phyloP scores from a whole-genome alignment of 208 protist genomes.

The Trypanosoma vivax region DNA sequence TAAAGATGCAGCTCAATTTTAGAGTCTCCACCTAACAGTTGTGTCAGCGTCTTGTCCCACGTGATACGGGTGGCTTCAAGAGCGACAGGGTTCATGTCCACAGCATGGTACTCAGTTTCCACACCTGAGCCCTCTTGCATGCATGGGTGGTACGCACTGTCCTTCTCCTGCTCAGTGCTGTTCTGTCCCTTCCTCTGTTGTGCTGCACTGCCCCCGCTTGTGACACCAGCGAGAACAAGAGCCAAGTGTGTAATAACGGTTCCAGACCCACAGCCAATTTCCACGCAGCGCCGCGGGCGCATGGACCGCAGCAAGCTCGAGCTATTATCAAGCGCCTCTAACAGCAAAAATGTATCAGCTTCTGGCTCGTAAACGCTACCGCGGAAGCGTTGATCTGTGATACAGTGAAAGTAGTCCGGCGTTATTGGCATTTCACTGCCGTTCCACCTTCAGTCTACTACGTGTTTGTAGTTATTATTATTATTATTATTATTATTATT shows the following conservation, averaged over 20 bases:
- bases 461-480: too few relatives aligned
- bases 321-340: constrained; percentile 70
- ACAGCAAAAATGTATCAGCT: constrained; percentile 84
- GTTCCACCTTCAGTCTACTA: too few relatives aligned
- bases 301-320: constrained; percentile 25
- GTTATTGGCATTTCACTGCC: constrained; percentile 18
- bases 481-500: too few relatives aligned
- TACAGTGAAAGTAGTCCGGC: constrained; percentile 82
- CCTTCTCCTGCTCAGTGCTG: too few relatives aligned
- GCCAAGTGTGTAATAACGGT: constrained; percentile 72
- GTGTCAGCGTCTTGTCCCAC: constrained; percentile 48
- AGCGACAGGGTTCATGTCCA: constrained; percentile 80
- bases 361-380: constrained; percentile 82
- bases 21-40: constrained; percentile 6
- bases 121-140: too few relatives aligned
- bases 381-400: constrained; percentile 60
- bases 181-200: background rate
- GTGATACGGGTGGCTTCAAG: constrained; percentile 71
- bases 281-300: constrained; percentile 45
- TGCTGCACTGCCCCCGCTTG: background rate
- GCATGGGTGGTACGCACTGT: too few relatives aligned
- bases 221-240: constrained; percentile 21
- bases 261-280: constrained; percentile 81
- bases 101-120: constrained; percentile 42
- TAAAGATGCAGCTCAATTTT: constrained; percentile 12